These are phyloP conservation scores for Kernera saxatilis DNA, from an alignment of 345 rosid species.

Conservation along the genomic window DNA sequence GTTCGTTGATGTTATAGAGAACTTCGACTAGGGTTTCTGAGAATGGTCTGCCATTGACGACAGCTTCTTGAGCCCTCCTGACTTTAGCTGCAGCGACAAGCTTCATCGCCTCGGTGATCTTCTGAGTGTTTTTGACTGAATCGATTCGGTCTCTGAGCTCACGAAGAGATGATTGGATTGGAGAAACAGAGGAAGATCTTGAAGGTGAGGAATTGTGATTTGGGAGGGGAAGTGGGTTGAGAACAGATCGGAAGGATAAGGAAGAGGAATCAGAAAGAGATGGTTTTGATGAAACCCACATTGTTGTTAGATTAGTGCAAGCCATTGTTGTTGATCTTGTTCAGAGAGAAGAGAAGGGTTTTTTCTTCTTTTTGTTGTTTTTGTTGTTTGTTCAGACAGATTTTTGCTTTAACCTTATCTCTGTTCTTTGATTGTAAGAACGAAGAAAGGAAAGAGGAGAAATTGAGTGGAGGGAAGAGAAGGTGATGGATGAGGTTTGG, in stretches of 20 bases:
- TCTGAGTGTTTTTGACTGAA: constrained; percentile 89
- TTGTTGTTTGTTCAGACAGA: constrained; percentile 4
- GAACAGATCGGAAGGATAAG: constrained; percentile 60
- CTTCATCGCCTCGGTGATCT: constrained; percentile 98
- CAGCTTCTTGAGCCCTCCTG: constrained; percentile 96
- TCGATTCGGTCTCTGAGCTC: constrained; percentile 74
- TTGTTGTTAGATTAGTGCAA: constrained; percentile 74
- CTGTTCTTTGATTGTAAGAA: constrained; percentile 20
- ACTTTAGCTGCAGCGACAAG: constrained; percentile 97
- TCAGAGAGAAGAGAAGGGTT: constrained; percentile 6
- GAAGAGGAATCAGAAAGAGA: constrained; percentile 72
- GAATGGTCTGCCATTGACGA: constrained; percentile 84
- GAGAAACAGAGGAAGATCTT: constrained; percentile 46
- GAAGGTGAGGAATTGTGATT: constrained; percentile 35
- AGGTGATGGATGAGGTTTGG: constrained; percentile 63
- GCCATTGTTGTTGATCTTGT: constrained; percentile 41
- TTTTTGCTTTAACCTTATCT: constrained; percentile 35
- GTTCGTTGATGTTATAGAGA: constrained; percentile 92
- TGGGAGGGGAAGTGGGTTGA: constrained; percentile 59
- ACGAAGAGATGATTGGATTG: constrained; percentile 70
- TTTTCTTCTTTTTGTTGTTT: background rate
- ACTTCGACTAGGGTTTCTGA: constrained; percentile 89
- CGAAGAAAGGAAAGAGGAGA: background rate
- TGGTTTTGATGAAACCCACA: constrained; percentile 74
- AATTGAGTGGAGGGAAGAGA: constrained; percentile 35